Conservation (phyloP, 2,329 filamentous ascomycete species). For the Colletotrichum ledebouriae region DNA sequence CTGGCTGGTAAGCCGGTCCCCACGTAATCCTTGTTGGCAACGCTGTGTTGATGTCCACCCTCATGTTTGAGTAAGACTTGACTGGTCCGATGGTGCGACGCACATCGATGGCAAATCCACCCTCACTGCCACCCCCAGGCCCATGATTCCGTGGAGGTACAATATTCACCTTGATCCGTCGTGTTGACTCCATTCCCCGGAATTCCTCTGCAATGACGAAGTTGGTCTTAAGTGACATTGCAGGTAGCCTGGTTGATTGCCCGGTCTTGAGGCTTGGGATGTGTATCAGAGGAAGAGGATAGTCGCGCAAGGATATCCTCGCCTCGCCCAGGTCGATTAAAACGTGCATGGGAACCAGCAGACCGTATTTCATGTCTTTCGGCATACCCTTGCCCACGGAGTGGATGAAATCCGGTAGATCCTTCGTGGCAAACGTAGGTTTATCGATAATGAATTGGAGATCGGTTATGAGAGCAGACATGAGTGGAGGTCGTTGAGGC, state of each 20-base stretch:
- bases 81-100: slow-evolving; percentile 92
- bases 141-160: slow-evolving; percentile 78
- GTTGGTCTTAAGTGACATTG: slow-evolving; percentile 86
- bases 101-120: slow-evolving; percentile 86
- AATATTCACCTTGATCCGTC: slow-evolving; percentile 85
- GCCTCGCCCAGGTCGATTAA: slow-evolving; percentile 92
- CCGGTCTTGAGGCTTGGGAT: slow-evolving; percentile 85
- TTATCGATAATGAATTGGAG: slow-evolving; percentile 90
- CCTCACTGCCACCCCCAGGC: slow-evolving; percentile 66
- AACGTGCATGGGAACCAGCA: slow-evolving; percentile 91
- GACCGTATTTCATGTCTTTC: slow-evolving; percentile 87
- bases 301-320: slow-evolving; percentile 88
- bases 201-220: slow-evolving; percentile 98
- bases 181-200: slow-evolving; percentile 81
- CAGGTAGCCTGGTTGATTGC: slow-evolving; percentile 84
- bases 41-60: slow-evolving; percentile 91
- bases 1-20: slow-evolving; percentile 97
- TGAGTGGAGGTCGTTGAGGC: slow-evolving; percentile 85
- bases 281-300: slow-evolving; percentile 91
- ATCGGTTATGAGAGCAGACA: slow-evolving; percentile 85
- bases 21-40: slow-evolving; percentile 94
- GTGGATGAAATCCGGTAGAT: slow-evolving; percentile 87
- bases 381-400: slow-evolving; percentile 98
- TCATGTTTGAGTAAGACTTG: slow-evolving; percentile 95
- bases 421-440: slow-evolving; percentile 86